Evolutionary conservation across 75 land plant species (phyloP), one percentile per base, ranked within the genome.

Genomic region (Cupressus sempervirens): DNA sequence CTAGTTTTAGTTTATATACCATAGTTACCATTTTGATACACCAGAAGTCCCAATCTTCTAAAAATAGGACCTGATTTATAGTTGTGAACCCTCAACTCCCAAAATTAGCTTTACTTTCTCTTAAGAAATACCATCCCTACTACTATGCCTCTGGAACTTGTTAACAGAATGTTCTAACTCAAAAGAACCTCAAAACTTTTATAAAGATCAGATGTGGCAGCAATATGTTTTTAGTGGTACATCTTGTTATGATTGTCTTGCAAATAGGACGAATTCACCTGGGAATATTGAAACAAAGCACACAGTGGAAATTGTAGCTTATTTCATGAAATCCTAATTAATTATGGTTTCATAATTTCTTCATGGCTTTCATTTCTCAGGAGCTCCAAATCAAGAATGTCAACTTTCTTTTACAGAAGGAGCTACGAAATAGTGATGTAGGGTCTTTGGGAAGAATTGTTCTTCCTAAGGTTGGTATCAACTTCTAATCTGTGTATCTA

Each of bases 401-500:
- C 15, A 72, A 32, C 4, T 72, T 72, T 72, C 74, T 72, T 62
- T 88, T 96, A 36, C 92, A 95, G 54, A 96, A 96, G 86, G 90
- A 95, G 84, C 92, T 96, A 7, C 86, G 86, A 82, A 89, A 91
- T 88, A 96, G 93, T 86, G 98, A 95, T 88, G 97, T 95, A 20
- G 86, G 95, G 48, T 43, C 90, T 53, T 90, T 96, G 3, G 91
- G 94, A 50, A 87, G 98, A 82, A 93, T 95, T 34, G 91, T 96
- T 23, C 90, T 96, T 34, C 98, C 98, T 15, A 96, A 96, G 98
- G 95, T 93, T 76, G 81, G 87, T 46, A 3, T 11, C 14, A 72
- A 72, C 4, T 32, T 9, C 32, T 32, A 32, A 11, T 7, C 7
- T 12, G 15, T 29, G 35, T 32, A 32, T 29, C 11, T 3, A 1